Conservation (phyloP, 2,329 filamentous ascomycete genomes). For the Myriosclerotinia curreyana region DNA sequence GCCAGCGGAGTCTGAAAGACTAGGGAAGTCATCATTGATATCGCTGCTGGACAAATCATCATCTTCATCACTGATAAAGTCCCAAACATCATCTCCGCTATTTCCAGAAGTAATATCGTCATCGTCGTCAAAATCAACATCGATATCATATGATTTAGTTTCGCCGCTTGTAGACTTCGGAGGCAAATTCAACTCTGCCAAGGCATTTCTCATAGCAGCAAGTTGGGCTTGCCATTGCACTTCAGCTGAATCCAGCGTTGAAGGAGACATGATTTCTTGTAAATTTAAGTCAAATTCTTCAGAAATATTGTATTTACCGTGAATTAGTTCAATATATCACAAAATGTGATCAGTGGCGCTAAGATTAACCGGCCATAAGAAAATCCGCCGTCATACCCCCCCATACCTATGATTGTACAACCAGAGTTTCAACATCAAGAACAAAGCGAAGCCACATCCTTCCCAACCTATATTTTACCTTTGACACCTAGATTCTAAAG, state of each 20-base stretch:
- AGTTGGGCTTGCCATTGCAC: conserved; percentile 82
- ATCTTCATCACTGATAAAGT: conserved; percentile 76
- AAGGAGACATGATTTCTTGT: conserved; percentile 13
- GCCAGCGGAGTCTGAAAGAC: conserved; percentile 31
- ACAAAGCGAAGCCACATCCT: conserved; percentile 19
- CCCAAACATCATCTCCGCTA: conserved; percentile 83
- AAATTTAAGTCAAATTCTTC: neutral
- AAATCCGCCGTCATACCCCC: conserved; percentile 19
- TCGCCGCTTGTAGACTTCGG: conserved; percentile 43
- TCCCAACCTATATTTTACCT: neutral
- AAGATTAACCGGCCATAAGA: conserved; percentile 13
- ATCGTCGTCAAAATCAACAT: conserved; percentile 64
- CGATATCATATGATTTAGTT: conserved; percentile 51
- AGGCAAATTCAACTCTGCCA: conserved; percentile 66
- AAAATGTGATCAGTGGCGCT: conserved; percentile 3
- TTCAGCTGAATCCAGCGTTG: conserved; percentile 40
- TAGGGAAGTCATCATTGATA: conserved; percentile 48
- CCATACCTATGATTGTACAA: conserved; percentile 13
- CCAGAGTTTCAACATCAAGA: conserved; percentile 13
- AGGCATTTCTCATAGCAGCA: conserved; percentile 78
- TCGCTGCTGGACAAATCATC: conserved; percentile 66
- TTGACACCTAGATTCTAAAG: neutral
- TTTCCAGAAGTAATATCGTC: conserved; percentile 52
- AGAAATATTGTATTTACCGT: neutral
- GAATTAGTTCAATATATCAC: neutral